These are phyloP conservation scores for Sicyos baderoa DNA, from an alignment of 306 rosid genomes.

Conservation along the genomic window DNA sequence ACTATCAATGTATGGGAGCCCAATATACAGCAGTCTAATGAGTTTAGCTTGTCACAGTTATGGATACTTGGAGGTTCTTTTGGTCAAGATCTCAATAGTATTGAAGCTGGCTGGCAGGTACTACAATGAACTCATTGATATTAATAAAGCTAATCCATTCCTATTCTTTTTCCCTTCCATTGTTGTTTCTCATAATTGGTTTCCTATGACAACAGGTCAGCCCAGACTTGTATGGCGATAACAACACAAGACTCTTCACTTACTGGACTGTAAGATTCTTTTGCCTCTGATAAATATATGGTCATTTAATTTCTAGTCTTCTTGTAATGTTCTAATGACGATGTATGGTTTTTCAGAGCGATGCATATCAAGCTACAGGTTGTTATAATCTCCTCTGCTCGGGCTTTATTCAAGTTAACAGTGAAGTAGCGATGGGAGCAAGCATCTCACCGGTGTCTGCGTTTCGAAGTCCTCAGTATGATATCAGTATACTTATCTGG, in stretches of 20 bases:
- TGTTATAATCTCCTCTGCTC: conserved; percentile 99
- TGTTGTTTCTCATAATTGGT: not conserved
- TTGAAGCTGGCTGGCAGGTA: conserved; percentile 99
- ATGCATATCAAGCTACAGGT: conserved; percentile 99
- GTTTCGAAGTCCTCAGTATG: conserved; percentile 59
- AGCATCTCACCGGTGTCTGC: conserved; percentile 84
- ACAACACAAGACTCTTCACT: conserved; percentile 89
- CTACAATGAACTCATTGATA: not conserved
- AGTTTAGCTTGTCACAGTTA: conserved; percentile 93
- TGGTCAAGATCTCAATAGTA: conserved; percentile 96
- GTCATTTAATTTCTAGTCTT: not conserved
- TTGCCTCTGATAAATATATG: not conserved
- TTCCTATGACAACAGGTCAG: conserved; percentile 37
- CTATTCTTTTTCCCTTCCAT: not conserved
- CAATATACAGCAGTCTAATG: conserved; percentile 80
- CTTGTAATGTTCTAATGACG: not conserved
- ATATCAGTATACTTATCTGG: conserved; percentile 92
- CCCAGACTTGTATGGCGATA: conserved; percentile 90
- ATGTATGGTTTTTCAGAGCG: conserved; percentile 49
- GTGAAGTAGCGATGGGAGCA: conserved; percentile 92
- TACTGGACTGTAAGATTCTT: conserved; percentile 82
- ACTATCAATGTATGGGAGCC: conserved; percentile 99
- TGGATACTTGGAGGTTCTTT: conserved; percentile 96
- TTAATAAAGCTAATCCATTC: not conserved
- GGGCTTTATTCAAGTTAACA: conserved; percentile 87